Conservation (phyloP, 176 grass and related monocot genomes). For the Cymbopogon citratus region DNA sequence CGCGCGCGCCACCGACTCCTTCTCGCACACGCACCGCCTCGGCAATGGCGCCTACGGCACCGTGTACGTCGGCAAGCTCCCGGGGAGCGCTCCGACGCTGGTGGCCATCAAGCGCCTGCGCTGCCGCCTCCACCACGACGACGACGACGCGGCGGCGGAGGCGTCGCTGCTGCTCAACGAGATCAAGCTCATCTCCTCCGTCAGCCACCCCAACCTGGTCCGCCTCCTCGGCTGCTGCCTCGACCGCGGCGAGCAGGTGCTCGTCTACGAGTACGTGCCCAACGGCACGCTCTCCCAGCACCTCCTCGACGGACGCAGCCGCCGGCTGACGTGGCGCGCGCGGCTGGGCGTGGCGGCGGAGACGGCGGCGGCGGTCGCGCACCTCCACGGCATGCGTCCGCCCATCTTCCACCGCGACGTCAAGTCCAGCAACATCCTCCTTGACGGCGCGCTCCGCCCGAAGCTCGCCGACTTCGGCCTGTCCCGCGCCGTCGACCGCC, state of each 20-base stretch:
- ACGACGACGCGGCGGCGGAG: background rate
- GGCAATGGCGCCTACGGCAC: constrained; percentile 83
- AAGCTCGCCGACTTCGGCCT: constrained; percentile 94
- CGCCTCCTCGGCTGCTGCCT: constrained; percentile 90
- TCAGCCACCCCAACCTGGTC: constrained; percentile 80
- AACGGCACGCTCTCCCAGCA: constrained; percentile 81
- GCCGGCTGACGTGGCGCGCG: constrained; percentile 39
- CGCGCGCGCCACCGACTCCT: constrained; percentile 65
- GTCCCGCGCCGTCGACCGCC: constrained; percentile 33
- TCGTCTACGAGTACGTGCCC: constrained; percentile 88
- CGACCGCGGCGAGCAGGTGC: constrained; percentile 79
- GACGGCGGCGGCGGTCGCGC: constrained; percentile 54
- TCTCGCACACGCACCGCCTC: constrained; percentile 64
- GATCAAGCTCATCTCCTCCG: constrained; percentile 77
- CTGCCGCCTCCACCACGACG: constrained; percentile 9
- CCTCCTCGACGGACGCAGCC: background rate
- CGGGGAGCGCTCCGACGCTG: background rate
- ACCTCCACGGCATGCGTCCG: constrained; percentile 69
- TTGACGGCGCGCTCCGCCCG: constrained; percentile 47
- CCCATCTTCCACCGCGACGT: constrained; percentile 94
- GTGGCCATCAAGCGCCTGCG: constrained; percentile 91
- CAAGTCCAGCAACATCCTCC: constrained; percentile 92
- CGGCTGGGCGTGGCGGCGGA: constrained; percentile 58
- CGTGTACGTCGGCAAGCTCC: constrained; percentile 79
- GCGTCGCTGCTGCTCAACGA: constrained; percentile 55